Percentiles rank a stretch among this genome's conserved stretches.
Evolutionary conservation across 768 basidiomycete species (phyloP).

Genomic region (Hypholoma sublateritium): DNA sequence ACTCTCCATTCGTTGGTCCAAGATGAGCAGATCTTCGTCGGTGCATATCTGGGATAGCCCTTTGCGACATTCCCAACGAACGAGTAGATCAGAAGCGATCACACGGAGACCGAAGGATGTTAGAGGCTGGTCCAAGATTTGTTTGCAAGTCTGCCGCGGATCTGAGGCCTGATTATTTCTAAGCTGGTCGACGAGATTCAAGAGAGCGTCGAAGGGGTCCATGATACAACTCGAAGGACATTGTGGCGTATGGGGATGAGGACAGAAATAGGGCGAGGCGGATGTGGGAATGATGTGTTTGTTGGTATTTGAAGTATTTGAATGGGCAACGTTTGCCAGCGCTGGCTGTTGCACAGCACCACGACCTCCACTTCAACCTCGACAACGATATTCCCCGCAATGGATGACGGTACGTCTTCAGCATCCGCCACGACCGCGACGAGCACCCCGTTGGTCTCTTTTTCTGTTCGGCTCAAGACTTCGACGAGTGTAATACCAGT

Average conservation of each 20-base stretch:
- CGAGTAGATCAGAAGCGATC: conserved; percentile 4
- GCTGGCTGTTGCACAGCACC: background rate
- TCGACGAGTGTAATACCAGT: conserved; percentile 27
- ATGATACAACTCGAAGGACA: background rate
- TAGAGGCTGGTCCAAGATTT: background rate
- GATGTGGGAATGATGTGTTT: conserved; percentile 9
- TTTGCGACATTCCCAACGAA: conserved; percentile 1
- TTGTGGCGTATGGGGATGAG: background rate
- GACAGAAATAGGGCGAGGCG: background rate
- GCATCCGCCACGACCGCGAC: conserved; percentile 72
- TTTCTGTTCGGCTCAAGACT: conserved; percentile 34
- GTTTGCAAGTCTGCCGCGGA: background rate
- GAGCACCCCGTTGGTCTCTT: conserved; percentile 44
- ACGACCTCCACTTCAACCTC: conserved; percentile 6
- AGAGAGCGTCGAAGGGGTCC: background rate
- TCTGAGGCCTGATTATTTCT: background rate
- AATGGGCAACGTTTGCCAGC: conserved; percentile 9
- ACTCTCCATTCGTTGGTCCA: conserved; percentile 1
- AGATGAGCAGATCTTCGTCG: conserved; percentile 6
- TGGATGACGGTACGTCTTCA: conserved; percentile 82
- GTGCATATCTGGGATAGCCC: background rate
- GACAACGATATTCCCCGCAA: conserved; percentile 26
- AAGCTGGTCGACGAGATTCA: background rate
- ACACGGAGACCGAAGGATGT: background rate
- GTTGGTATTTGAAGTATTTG: conserved; percentile 6